Base-by-base conservation (phyloP, 75 land plant genomes). In the Pinus albicaulis region DNA sequence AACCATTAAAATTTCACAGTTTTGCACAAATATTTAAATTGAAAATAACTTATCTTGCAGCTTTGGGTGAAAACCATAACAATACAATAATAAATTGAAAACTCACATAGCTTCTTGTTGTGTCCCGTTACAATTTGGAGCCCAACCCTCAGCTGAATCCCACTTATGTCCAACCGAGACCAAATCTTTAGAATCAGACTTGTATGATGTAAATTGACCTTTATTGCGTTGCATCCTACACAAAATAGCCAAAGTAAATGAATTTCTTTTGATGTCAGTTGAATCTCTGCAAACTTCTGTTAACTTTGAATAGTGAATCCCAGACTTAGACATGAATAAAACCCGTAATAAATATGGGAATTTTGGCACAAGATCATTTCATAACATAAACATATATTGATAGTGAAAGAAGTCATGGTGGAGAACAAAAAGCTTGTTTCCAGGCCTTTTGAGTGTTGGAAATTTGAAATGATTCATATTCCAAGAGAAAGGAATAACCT, bases 101-200 rank as follows among this genome's bases (percentile, higher is more conserved):
- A 66, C 71, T 66, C 71, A 66, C 71, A 66, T 12, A 66, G 31
- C 71, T 66, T 66, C 71, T 38, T 66, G 41, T 34, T 65, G 69
- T 36, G 10, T 65, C 6, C 22, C 48, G 38, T 36, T 38, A 34
- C 52, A 38, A 52, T 66, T 38, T 36, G 36, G 71, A 44, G 17
- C 20, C 71, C 48, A 66, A 36, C 38, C 71, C 48, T 66, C 71
- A 7, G 48, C 38, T 66, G 71, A 38, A 38, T 66, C 71, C 71
- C 44, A 66, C 71, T 66, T 66, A 19, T 66, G 22, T 44, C 31
- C 71, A 0, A 19, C 71, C 7, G 22, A 36, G 17, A 44, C 13
- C 38, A 66, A 66, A 34, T 36, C 48, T 7, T 66, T 44, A 5
- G 71, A 19, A 7, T 15, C 31, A 36, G 36, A 8, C 44, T 8